Conservation (phyloP, 2,329 filamentous ascomycete genomes). For the Alternaria gaisen region DNA sequence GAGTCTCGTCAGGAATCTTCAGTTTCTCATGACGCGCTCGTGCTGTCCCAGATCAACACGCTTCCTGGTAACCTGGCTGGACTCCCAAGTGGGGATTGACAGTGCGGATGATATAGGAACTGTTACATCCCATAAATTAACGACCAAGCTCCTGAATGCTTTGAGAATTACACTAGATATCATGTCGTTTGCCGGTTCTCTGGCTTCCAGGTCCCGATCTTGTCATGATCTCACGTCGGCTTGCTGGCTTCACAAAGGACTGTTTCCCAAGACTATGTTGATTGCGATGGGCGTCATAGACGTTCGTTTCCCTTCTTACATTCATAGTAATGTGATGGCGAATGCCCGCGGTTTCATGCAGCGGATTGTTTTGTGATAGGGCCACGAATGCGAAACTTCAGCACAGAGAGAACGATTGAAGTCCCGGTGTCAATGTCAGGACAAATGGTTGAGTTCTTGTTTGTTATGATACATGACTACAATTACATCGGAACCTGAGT, state of each 20-base stretch:
- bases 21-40: slow-evolving; percentile 99
- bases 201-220: background rate
- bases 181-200: background rate
- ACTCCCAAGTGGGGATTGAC: slow-evolving; percentile 58
- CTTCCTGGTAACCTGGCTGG: slow-evolving; percentile 64
- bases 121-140: slow-evolving; percentile 42
- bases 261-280: background rate
- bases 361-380: too few species aligned
- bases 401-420: background rate
- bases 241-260: background rate
- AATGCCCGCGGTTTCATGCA: background rate
- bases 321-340: background rate
- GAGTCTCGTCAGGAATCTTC: slow-evolving; percentile 97
- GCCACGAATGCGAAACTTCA: background rate
- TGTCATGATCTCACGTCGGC: background rate
- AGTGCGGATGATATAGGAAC: slow-evolving; percentile 54
- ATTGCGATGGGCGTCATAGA: too few species aligned
- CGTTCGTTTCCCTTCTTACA: too few species aligned
- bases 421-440: background rate
- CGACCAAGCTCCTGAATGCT: background rate
- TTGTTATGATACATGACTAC: background rate
- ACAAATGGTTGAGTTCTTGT: background rate
- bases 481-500: background rate
- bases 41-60: slow-evolving; percentile 83
- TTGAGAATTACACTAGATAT: background rate